Evolutionary conservation across 2,329 filamentous ascomycete genomes (phyloP).

Genomic region (Incumbomyces lentus): DNA sequence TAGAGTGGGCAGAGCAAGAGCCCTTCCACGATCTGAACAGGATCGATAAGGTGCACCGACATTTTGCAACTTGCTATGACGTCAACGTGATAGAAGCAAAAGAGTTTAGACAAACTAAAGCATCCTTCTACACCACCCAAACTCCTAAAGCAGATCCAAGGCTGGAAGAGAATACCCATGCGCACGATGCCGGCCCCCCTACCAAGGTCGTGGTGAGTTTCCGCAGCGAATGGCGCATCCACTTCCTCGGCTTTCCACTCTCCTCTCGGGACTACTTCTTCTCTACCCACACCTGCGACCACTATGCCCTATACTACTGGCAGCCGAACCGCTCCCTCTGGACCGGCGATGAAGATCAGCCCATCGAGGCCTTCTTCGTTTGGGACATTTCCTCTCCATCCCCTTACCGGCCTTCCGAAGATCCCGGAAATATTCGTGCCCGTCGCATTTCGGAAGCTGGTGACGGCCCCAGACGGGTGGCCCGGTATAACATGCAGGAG

Average conservation of each 20-base stretch:
- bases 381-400: conserved; percentile 49
- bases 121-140: no score
- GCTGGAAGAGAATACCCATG: conserved; percentile 6
- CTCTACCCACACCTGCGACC: conserved; percentile 48
- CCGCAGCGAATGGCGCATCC: conserved; percentile 52
- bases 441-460: conserved; percentile 24
- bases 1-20: conserved; percentile 52
- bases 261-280: conserved; percentile 52
- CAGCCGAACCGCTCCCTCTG: conserved; percentile 47
- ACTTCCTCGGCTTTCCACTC: conserved; percentile 46
- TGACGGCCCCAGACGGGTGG: conserved; percentile 37
- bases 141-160: conserved; percentile 3
- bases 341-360: conserved; percentile 43
- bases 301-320: conserved; percentile 55
- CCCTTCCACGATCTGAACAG: conserved; percentile 44
- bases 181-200: conserved; percentile 27
- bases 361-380: conserved; percentile 47
- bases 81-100: conserved; percentile 23
- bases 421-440: conserved; percentile 30
- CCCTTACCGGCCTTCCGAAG: conserved; percentile 40
- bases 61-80: conserved; percentile 52
- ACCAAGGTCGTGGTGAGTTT: conserved; percentile 30
- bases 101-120: no score
- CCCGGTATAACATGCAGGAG: conserved; percentile 40
- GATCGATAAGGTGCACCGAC: conserved; percentile 42